Evolutionary conservation across 148 eudicot genomes (phyloP).

Genomic region (Polygonum maritimum): DNA sequence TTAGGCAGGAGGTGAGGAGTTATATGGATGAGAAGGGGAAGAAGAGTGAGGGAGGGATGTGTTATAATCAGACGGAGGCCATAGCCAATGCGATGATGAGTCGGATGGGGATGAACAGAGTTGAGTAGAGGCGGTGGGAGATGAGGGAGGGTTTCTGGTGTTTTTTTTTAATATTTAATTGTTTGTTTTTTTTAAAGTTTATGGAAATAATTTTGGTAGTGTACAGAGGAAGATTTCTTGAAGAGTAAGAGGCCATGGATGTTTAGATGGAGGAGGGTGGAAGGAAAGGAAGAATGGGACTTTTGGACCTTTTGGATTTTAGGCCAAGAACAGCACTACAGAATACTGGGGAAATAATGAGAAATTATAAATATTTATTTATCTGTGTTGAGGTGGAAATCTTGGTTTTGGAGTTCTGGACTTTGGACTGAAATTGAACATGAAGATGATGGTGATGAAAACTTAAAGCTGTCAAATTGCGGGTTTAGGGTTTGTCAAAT

Average conservation of each 20-base stretch:
- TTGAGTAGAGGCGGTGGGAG: not conserved
- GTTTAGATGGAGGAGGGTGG: constrained; percentile 3
- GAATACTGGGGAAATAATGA: not conserved
- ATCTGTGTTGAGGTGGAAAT: not conserved
- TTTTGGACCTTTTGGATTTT: not conserved
- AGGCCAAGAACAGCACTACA: not conserved
- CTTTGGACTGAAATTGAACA: not conserved
- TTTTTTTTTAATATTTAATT: not conserved
- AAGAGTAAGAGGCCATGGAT: not conserved
- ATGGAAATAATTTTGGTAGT: constrained; percentile 13
- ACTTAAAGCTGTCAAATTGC: not conserved
- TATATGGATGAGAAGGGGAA: not conserved
- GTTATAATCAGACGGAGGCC: constrained; percentile 10
- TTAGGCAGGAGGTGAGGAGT: constrained; percentile 9
- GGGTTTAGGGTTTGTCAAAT: not conserved
- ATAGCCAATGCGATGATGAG: constrained; percentile 11
- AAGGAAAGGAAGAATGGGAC: not conserved
- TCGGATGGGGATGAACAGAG: constrained; percentile 9
- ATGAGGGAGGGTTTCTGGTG: not conserved
- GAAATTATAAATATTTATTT: not conserved
- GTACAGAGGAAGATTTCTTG: constrained; percentile 5
- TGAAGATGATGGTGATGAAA: not conserved
- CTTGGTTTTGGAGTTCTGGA: not conserved
- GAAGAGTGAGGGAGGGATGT: not conserved
- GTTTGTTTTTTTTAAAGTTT: not conserved